Evolutionary conservation across 2,329 filamentous ascomycete genomes (phyloP), one percentile per base, ranked within the genome.

Genomic region (Graphilbum fragrans): DNA sequence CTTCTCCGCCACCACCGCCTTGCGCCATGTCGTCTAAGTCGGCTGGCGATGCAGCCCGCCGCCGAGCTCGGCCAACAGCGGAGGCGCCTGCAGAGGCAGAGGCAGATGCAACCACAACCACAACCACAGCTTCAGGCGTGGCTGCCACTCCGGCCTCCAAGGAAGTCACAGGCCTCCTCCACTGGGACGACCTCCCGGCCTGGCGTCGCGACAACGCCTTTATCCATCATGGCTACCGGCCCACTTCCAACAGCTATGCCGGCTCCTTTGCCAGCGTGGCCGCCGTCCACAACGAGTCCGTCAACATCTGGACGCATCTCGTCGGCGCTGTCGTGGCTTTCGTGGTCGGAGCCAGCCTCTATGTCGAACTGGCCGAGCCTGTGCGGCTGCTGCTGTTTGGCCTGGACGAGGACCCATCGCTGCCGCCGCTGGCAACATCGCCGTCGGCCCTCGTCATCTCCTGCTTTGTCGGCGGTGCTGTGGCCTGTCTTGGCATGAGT

Each of bases 401-500:
- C 29, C 29, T n/a, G n/a, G n/a, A n/a, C n/a, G n/a, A n/a, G n/a
- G n/a, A n/a, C n/a, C 17, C 32, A 7, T 34, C 32, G 32, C 7
- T 7, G 12, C 9, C 32, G 11, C n/a, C 32, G 9, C 32, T 10
- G 32, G n/a, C 33, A 16, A 19, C 35, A 5, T 18, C 22, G 11
- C 20, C 18, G 3, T n/a, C 35, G 12, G 5, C 14, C n/a, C 48
- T 77, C 29, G 84, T 77, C 23, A 86, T 94, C 56, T 64, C 66
- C 1, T 87, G 80, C 61, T 94, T 92, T 67, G 87, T 94, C 53
- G 65, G 66, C 20, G 86, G 86, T 35, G 83, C 82, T 2, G 70
- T 78, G 22, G 53, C 76, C 27, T 90, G 85, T 52, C 64, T 92
- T 40, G 80, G 82, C 19, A 85, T 88, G 79, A 87, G 82, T 51